Evolutionary conservation across 768 basidiomycete genomes (phyloP), one percentile per base, ranked within the genome.

Genomic region (Lactarius akahatsu): DNA sequence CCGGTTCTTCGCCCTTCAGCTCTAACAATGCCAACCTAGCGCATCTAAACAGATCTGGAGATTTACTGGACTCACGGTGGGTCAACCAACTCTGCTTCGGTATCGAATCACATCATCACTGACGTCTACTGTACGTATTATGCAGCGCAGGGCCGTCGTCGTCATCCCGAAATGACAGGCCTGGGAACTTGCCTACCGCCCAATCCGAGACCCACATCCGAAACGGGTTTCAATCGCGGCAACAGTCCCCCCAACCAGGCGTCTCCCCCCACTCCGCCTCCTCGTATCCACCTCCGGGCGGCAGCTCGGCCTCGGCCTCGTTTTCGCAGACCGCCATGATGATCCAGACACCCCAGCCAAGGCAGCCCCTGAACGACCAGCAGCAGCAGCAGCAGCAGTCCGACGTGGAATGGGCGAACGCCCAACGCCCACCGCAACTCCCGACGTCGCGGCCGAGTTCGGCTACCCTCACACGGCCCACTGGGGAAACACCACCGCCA

Each of bases 281-380:
- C 9, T 69, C 68, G 4, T 71, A 61, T 32, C 68, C 64, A 0
- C 56, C 68, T 20, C 56, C 68, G 16, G 70, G 68, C 30, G 70
- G 68, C 20, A 68, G 68, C 30, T n/a, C 55, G 16, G 77, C 82
- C 34, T 81, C 81, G 4, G 61, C 76, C 3, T 78, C 82, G 16
- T 74, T 82, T 28, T 81, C 82, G 20, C 83, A 81, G 66, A 76
- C 77, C 34, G 74, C 73, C 10, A 74, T 76, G 72, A 77, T 80
- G 78, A 75, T 80, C 55, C 82, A 83, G 73, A 78, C 77, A 64
- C 74, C 76, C 47, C 72, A 79, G n/a, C 67, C 73, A 41, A 75
- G 76, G 54, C n/a, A 32, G 10, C 64, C 45, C 26, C 65, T 73
- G 38, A 75, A 75, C 34, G 61, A 38, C 23, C 57, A 60, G 11